Conservation (phyloP, 108 stramenopile genomes). For the Heterococcus sp. region DNA sequence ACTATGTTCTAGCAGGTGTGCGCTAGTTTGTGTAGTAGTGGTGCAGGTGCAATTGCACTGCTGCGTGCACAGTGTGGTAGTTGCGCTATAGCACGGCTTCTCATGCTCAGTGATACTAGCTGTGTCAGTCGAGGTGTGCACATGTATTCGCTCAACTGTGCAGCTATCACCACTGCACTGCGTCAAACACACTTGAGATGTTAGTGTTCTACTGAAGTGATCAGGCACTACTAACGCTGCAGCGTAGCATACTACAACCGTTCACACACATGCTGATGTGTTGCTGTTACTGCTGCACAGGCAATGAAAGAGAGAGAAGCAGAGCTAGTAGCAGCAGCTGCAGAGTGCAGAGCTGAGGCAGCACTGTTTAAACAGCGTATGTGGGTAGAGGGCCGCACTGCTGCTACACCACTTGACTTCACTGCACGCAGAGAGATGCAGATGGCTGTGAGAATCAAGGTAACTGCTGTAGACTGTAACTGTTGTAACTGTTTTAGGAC, state of each 20-base stretch:
- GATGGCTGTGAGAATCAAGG: not conserved
- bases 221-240: not conserved
- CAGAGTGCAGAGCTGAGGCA: not conserved
- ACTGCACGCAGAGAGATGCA: not conserved
- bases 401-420: not conserved
- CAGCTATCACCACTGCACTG: not conserved
- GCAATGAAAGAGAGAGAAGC: not conserved
- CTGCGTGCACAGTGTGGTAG: too few relatives aligned
- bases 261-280: not conserved
- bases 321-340: not conserved
- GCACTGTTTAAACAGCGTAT: not conserved
- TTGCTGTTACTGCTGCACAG: not conserved
- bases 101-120: too few relatives aligned
- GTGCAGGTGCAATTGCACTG: too few relatives aligned
- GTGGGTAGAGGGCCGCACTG: not conserved
- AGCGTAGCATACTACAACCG: not conserved
- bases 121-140: not conserved
- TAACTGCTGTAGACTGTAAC: not conserved
- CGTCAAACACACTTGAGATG: not conserved
- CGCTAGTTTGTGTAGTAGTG: too few relatives aligned
- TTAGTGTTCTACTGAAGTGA: too few relatives aligned
- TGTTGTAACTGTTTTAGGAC: not conserved
- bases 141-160: not conserved
- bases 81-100: too few relatives aligned
- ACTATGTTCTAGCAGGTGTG: not conserved